These are phyloP conservation scores for Hansenula lynferdii DNA, from an alignment of 1,139 yeast species.

Conservation along the genomic window DNA sequence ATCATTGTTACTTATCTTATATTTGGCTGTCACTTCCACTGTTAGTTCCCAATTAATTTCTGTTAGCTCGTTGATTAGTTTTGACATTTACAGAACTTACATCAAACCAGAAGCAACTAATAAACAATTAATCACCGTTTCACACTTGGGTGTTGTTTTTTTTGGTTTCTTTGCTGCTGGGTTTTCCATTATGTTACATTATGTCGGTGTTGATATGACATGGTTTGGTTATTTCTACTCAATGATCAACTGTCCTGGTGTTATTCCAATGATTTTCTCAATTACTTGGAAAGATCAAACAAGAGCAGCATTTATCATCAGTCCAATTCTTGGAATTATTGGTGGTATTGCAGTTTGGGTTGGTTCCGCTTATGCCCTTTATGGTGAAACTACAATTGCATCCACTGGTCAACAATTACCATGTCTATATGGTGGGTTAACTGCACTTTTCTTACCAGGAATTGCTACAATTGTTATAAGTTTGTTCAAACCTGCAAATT, in stretches of 20 bases:
- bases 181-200: slow-evolving; percentile 45
- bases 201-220: slow-evolving; percentile 47
- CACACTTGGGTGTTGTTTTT: slow-evolving; percentile 39
- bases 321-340: slow-evolving; percentile 42
- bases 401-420: slow-evolving; percentile 31
- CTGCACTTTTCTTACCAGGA: slow-evolving; percentile 31
- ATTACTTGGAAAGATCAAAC: slow-evolving; percentile 34
- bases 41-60: slow-evolving; percentile 51
- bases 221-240: slow-evolving; percentile 34
- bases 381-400: slow-evolving; percentile 23
- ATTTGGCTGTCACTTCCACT: slow-evolving; percentile 51
- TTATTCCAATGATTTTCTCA: slow-evolving; percentile 30
- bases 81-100: slow-evolving; percentile 44
- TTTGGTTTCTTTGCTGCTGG: slow-evolving; percentile 45
- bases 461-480: slow-evolving; percentile 25
- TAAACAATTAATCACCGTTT: slow-evolving; percentile 37
- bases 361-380: slow-evolving; percentile 18
- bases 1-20: slow-evolving; percentile 38
- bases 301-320: slow-evolving; percentile 37
- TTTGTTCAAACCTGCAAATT: slow-evolving; percentile 25
- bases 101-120: slow-evolving; percentile 43
- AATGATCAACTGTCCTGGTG: slow-evolving; percentile 33
- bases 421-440: slow-evolving; percentile 30
- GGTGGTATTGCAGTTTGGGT: slow-evolving; percentile 46
- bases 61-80: slow-evolving; percentile 42